Percentiles rank a stretch among this genome's conserved stretches.
phyloP scores from a whole-genome alignment of 2,329 filamentous ascomycete genomes.

The Beauveria bassiana region DNA sequence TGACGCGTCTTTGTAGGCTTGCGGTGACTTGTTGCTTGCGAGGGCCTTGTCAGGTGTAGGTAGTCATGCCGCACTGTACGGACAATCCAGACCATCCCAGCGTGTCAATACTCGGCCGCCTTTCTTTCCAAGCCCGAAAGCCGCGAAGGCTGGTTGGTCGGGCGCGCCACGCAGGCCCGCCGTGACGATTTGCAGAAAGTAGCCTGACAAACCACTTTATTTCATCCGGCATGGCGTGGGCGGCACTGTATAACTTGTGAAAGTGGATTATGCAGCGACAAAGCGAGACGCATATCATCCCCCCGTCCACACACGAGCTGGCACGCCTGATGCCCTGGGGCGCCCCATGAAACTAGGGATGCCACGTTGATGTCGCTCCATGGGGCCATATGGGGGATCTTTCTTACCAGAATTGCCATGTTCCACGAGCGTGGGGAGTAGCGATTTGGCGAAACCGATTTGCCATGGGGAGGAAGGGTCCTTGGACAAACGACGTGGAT shows the following conservation, averaged over 20 bases:
- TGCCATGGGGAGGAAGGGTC: too few species aligned
- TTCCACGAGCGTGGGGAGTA: too few species aligned
- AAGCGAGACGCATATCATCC: background rate
- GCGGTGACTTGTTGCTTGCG: background rate
- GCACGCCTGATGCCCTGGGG: background rate
- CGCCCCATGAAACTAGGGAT: background rate
- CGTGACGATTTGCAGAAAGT: background rate
- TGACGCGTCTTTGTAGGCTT: background rate
- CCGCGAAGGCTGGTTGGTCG: background rate
- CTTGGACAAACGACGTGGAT: background rate
- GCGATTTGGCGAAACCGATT: too few species aligned
- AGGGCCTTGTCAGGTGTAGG: background rate
- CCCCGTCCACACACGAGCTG: background rate
- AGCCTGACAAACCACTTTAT: constrained; percentile 7
- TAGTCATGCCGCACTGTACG: background rate
- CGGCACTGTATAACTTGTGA: background rate
- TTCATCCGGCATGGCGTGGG: background rate
- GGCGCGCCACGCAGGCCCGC: background rate
- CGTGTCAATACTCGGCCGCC: background rate
- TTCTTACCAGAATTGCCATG: too few species aligned
- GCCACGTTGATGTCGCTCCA: background rate
- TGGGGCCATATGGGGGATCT: background rate
- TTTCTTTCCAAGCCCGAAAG: background rate
- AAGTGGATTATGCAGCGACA: background rate
- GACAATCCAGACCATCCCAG: too few species aligned